phyloP scores from a whole-genome alignment of 306 rosid species.

The Inga leiocalycina region DNA sequence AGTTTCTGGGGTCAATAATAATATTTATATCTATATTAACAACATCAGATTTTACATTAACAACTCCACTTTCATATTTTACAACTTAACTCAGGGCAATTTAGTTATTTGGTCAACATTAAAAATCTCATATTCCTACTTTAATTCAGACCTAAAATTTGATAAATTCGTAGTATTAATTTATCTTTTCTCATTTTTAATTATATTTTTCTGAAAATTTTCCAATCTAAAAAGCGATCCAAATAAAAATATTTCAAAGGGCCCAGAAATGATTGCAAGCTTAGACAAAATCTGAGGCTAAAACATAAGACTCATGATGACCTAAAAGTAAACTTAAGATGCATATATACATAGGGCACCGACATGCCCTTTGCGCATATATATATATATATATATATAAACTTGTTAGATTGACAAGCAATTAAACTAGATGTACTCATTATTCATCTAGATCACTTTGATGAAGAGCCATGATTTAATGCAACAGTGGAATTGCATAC shows the following conservation, averaged over 20 bases:
- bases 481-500: constrained; percentile 62
- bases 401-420: constrained; percentile 32
- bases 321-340: constrained; percentile 45
- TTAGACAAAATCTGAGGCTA: constrained; percentile 46
- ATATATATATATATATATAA: neutral
- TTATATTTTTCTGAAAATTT: too few relatives aligned
- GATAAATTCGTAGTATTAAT: too few relatives aligned
- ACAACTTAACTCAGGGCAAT: too few relatives aligned
- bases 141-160: too few relatives aligned
- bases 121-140: too few relatives aligned
- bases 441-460: constrained; percentile 35
- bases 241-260: constrained; percentile 27
- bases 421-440: constrained; percentile 41
- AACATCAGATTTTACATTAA: too few relatives aligned
- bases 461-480: constrained; percentile 47
- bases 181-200: too few relatives aligned
- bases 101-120: too few relatives aligned
- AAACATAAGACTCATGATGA: constrained; percentile 47
- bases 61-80: too few relatives aligned
- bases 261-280: constrained; percentile 42
- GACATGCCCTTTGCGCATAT: constrained; percentile 42
- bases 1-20: too few relatives aligned
- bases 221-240: constrained; percentile 26
- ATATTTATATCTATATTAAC: too few relatives aligned
- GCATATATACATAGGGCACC: constrained; percentile 49